Evolutionary conservation across 2,329 filamentous ascomycete genomes (phyloP), one percentile per base, ranked within the genome.

Genomic region (Trichophyton equinum): DNA sequence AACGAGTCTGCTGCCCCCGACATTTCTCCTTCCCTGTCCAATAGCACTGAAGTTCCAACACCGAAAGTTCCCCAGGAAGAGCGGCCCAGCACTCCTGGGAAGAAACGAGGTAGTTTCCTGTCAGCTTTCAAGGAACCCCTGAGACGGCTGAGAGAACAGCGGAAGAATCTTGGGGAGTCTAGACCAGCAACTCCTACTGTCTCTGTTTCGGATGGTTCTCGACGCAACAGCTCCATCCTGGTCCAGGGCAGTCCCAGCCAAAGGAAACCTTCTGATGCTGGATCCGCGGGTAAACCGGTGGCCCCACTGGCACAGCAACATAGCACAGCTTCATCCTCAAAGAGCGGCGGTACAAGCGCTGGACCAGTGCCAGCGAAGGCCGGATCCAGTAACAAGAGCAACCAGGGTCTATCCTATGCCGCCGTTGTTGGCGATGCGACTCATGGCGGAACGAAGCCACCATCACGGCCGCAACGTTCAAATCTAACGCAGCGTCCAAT

Each of bases 241-340:
- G 51, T 55, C n/a, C 51, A 55, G 5, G 51, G 51, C 11, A 53
- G 49, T 2, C 8, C 51, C n/a, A 15, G 51, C 27, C 51, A 55
- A n/a, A 55, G 51, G n/a, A 36, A 67, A 60, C 61, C 68, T 60
- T 59, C 60, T 25, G 68, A 69, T 27, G 64, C 61, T 46, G 62
- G 62, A 30, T 76, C 75, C 2, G 70, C 71, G 30, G 76, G 76
- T 3, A 71, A 74, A 33, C 69, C 70, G 60, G 70, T 72, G 13
- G 65, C 78, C 4, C 67, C 72, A 4, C 70, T 74, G 0, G 70
- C 77, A 15, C 74, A 75, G 49, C 68, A 69, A 42, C 68, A 69
- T 38, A 67, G 67, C 4, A 76, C 71, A 59, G 70, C 71, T n/a
- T 67, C 71, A 2, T 65, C 68, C 36, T 62, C 67, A 20, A 66